These are phyloP conservation scores for Cyberlindnera subsufficiens DNA, from an alignment of 805 yeast genomes.

Conservation along the genomic window DNA sequence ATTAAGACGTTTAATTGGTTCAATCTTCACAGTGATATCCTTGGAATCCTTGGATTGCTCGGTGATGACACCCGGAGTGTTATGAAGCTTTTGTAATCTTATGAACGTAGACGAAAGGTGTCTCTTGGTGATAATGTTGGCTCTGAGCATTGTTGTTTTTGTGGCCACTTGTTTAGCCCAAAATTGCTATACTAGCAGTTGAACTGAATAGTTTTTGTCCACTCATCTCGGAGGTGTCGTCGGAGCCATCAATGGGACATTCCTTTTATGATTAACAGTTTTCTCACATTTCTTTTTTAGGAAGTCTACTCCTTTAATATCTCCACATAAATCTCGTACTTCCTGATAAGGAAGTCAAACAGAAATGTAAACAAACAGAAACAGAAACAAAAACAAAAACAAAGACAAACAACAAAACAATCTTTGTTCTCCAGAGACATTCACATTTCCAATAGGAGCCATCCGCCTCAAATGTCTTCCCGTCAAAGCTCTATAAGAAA, in stretches of 20 bases:
- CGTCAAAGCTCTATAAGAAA: conserved; percentile 15
- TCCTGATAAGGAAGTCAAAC: conserved; percentile 10
- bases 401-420: background rate
- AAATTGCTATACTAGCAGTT: background rate
- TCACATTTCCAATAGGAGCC: no score
- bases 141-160: conserved; percentile 3
- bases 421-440: background rate
- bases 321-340: no score
- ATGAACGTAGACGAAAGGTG: conserved; percentile 6
- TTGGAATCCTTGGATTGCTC: conserved; percentile 6
- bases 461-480: conserved; percentile 6
- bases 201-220: background rate
- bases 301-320: no score
- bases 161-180: no score
- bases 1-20: conserved; percentile 71
- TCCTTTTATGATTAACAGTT: no score
- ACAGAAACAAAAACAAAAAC: conserved; percentile 1
- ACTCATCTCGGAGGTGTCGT: no score
- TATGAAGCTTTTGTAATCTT: conserved; percentile 8
- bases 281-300: no score
- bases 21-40: conserved; percentile 37
- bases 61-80: conserved; percentile 21
- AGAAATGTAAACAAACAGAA: conserved; percentile 10
- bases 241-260: no score
- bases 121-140: conserved; percentile 1